Base-by-base conservation (phyloP, 306 rosid genomes). In the Vigna angularis region DNA sequence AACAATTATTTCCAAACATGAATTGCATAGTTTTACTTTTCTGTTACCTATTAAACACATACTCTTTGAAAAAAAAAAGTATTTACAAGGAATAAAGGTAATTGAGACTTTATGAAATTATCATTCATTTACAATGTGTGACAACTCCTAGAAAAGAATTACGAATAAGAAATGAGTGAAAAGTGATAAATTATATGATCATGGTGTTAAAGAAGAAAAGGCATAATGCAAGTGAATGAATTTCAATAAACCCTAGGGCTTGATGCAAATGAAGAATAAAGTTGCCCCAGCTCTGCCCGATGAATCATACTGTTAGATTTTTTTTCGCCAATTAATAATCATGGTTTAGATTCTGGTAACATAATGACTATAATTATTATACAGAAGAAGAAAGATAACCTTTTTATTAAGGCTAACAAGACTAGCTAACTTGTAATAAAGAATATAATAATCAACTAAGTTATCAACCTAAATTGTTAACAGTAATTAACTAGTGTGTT, bases 401-500 rank as follows among this genome's bases (percentile, higher is more conserved):
- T 13, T 62, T 62, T 62, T 34, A 32, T 62, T 32, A 32, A 16
- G 18, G 15, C 28, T 20, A 30, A 30, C 34, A 30, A 30, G 34
- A 30, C 34, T 30, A 10, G 18, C 45, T 75, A 74, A 62, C 38
- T n/a, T 34, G 24, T 75, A 24, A 76, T 16, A 62, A 62, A 18
- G 53, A 76, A 65, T 65, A 76, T 15, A 65, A 76, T 20, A 36
- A 34, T 18, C 13, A 64, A 49, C 16, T 36, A 75, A 63, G 4
- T 14, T 20, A 26, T 3, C 9, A 12, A 40, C 63, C 62, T 62
- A 63, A 63, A 61, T 48, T 8, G 16, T 63, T 34, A 40, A 50
- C 51, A 64, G 8, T 64, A n/a, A 52, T 53, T 53, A 53, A 32
- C 67, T 62, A 15, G 44, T 59, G 66, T 30, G 22, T 20, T 15